Conservation (phyloP, 306 rosid genomes). For the Argentina anserina region DNA sequence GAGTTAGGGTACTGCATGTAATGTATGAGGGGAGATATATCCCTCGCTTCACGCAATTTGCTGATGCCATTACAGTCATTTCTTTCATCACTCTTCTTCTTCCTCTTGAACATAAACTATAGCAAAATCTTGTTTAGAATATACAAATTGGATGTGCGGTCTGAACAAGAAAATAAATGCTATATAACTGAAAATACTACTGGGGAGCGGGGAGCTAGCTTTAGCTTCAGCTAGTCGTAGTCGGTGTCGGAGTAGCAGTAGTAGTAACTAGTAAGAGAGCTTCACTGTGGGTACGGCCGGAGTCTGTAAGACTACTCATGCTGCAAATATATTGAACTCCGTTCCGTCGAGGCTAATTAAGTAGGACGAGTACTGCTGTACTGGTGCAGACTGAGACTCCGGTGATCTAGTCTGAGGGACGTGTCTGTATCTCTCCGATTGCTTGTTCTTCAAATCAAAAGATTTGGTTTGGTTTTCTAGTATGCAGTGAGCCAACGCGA, state of each 20-base stretch:
- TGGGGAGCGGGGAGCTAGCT: background rate
- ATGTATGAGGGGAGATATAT: background rate
- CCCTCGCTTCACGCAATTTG: constrained; percentile 27
- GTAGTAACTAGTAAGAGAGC: background rate
- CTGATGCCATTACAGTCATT: constrained; percentile 22
- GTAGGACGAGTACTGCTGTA: background rate
- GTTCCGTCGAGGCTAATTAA: background rate
- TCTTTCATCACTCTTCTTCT: background rate
- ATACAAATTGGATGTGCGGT: background rate
- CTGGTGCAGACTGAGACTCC: background rate
- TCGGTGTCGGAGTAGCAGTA: background rate
- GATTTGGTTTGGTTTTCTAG: constrained; percentile 11
- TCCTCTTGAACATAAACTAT: background rate
- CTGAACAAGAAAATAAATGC: background rate
- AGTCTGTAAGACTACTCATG: background rate
- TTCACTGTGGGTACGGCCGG: background rate
- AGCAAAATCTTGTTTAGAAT: background rate
- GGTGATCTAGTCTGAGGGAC: background rate
- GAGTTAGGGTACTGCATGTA: no score
- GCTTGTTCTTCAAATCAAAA: constrained; percentile 23
- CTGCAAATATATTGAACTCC: background rate
- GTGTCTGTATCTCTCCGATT: constrained; percentile 1
- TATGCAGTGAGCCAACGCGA: constrained; percentile 9
- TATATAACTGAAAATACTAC: background rate
- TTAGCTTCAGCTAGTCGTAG: no score